Evolutionary conservation across 352 stramenopile species (phyloP).

Genomic region (Globisporangium acanthophoron): DNA sequence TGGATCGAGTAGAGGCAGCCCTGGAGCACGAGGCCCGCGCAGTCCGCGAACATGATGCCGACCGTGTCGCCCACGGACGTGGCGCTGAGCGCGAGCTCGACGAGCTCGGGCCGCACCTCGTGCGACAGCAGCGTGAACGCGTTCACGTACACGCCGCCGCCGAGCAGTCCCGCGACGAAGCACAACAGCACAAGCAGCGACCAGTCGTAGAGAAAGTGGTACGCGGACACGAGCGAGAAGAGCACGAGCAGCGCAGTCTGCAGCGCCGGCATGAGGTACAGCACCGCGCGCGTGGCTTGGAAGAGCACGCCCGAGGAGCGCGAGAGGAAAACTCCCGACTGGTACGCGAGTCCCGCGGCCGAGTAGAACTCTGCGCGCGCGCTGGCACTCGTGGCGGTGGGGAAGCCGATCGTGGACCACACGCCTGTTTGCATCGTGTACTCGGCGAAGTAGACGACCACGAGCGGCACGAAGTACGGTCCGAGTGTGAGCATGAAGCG

Average conservation of each 20-base stretch:
- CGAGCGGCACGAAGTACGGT: constrained; percentile 89
- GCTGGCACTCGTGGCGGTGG: constrained; percentile 50
- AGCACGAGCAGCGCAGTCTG: constrained; percentile 85
- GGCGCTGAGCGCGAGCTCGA: constrained; percentile 85
- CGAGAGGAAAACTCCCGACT: constrained; percentile 91
- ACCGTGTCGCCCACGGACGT: constrained; percentile 89
- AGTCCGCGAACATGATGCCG: constrained; percentile 88
- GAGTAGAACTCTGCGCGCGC: constrained; percentile 88
- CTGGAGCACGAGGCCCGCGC: constrained; percentile 86
- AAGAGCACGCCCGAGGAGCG: constrained; percentile 86
- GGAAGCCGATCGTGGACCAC: constrained; percentile 93
- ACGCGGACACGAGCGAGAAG: constrained; percentile 78
- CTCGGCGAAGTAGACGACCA: constrained; percentile 91
- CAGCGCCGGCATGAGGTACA: constrained; percentile 88
- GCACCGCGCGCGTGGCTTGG: constrained; percentile 51
- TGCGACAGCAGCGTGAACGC: constrained; percentile 87
- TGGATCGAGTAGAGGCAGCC: constrained; percentile 90
- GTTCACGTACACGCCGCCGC: constrained; percentile 89
- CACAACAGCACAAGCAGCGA: constrained; percentile 69
- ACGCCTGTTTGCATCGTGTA: constrained; percentile 93
- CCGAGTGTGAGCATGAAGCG: constrained; percentile 78
- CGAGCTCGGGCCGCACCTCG: constrained; percentile 59
- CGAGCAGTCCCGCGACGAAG: constrained; percentile 86
- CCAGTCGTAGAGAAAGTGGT: constrained; percentile 87
- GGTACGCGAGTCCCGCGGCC: constrained; percentile 88